These are phyloP conservation scores for Marchantia paleacea DNA, from an alignment of 225 moss, liverwort and hornwort genomes.

Conservation along the genomic window DNA sequence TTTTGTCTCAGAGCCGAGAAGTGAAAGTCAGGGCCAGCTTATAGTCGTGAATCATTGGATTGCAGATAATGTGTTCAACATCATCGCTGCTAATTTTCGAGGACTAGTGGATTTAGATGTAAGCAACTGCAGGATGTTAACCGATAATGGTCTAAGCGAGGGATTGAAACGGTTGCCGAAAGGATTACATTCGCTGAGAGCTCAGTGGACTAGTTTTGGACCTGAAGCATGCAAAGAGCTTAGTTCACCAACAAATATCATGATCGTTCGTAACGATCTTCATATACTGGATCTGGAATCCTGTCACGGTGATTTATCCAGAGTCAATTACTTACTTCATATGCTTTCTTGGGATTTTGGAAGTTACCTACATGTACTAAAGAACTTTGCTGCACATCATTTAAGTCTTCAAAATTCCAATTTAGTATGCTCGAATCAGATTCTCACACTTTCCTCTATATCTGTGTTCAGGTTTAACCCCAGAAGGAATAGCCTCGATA, in stretches of 20 bases:
- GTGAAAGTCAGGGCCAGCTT: background rate
- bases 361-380: no score
- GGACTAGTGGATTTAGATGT: constrained; percentile 54
- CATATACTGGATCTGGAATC: constrained; percentile 51
- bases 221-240: constrained; percentile 43
- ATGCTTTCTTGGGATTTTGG: no score
- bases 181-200: constrained; percentile 48
- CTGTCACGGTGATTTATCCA: constrained; percentile 49
- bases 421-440: background rate
- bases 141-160: constrained; percentile 54
- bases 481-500: constrained; percentile 38
- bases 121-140: constrained; percentile 60
- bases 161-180: constrained; percentile 42
- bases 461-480: constrained; percentile 41
- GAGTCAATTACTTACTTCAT: background rate
- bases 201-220: constrained; percentile 60
- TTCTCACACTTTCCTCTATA: background rate
- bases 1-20: background rate
- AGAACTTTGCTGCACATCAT: background rate
- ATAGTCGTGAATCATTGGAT: background rate
- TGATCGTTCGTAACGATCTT: constrained; percentile 24
- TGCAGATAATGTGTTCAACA: constrained; percentile 50
- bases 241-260: background rate
- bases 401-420: background rate
- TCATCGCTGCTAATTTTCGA: constrained; percentile 36